phyloP scores from a whole-genome alignment of 225 moss, liverwort and hornwort species.

The Pseudisothecium myosuroides region DNA sequence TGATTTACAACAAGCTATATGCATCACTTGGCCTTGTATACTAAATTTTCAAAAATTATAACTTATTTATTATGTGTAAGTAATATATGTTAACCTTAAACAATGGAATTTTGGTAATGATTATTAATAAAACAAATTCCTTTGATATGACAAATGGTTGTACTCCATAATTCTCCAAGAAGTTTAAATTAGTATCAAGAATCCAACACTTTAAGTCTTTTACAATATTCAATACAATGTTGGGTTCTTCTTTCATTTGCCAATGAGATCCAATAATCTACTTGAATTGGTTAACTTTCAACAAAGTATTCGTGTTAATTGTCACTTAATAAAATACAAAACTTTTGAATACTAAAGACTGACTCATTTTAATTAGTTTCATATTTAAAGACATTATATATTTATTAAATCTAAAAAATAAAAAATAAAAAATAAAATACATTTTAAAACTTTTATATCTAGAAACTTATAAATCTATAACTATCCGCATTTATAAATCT shows the following conservation, averaged over 20 bases:
- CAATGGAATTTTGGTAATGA: neutral
- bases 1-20: neutral
- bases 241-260: neutral
- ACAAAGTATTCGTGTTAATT: neutral
- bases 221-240: too few species aligned
- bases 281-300: neutral
- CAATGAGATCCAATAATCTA: neutral
- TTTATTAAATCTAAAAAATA: fast-evolving
- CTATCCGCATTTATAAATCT: neutral
- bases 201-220: neutral
- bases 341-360: neutral
- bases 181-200: neutral
- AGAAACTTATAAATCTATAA: neutral
- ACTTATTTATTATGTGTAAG: neutral
- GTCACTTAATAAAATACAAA: neutral
- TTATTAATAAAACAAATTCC: neutral
- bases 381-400: neutral
- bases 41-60: neutral
- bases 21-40: neutral
- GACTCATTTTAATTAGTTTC: neutral
- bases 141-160: neutral
- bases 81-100: neutral
- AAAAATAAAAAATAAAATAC: neutral
- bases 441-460: fast-evolving
- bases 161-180: fast-evolving